These are phyloP conservation scores for Penicillium occitanis DNA, from an alignment of 2,329 filamentous ascomycete genomes.

Conservation along the genomic window DNA sequence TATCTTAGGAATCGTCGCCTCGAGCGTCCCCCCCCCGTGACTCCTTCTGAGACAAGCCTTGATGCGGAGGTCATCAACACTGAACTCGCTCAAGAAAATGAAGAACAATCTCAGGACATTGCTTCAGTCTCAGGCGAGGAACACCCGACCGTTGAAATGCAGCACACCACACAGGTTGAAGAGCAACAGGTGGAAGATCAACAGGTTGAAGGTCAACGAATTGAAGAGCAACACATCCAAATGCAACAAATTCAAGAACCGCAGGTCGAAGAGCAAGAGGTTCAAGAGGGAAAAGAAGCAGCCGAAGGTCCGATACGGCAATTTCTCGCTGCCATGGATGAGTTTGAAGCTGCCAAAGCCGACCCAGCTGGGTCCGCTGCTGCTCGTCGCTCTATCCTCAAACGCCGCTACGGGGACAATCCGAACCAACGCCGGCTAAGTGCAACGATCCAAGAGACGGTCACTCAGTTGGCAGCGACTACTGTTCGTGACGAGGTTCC, in stretches of 20 bases:
- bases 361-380: neutral
- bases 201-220: neutral
- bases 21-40: neutral
- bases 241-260: neutral
- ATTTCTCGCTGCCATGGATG: neutral
- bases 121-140: neutral
- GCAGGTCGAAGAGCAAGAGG: neutral
- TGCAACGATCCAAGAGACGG: conserved; percentile 5
- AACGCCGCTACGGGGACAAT: neutral
- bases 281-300: neutral
- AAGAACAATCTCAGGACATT: neutral
- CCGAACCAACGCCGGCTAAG: neutral
- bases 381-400: neutral
- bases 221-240: neutral
- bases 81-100: neutral
- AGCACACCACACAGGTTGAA: neutral
- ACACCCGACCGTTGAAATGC: neutral
- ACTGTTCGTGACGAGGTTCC: neutral
- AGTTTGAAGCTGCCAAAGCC: neutral
- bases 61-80: neutral
- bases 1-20: neutral
- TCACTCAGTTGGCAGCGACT: conserved; percentile 7
- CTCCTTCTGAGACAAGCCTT: neutral
- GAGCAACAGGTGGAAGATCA: neutral
- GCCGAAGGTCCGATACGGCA: neutral